Evolutionary conservation across 768 basidiomycete genomes (phyloP), one percentile per base, ranked within the genome.

Genomic region (Dacryopinax spathularia): DNA sequence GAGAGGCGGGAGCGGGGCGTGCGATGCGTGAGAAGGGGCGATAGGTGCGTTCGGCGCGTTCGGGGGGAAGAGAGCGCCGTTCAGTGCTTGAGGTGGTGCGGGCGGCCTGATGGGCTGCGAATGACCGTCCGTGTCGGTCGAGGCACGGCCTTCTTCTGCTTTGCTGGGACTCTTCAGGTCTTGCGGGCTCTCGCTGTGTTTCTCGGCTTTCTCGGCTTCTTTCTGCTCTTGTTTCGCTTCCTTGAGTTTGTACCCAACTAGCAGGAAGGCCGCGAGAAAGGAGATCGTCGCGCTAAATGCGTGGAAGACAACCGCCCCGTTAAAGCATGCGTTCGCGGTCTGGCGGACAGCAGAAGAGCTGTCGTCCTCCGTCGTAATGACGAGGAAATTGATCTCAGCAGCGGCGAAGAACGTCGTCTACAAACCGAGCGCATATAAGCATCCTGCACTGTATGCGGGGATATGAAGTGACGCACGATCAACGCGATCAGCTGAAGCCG

Each of bases 331-430:
- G 63, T 81, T 83, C 15, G 80, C 43, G 62, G 66, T 37, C 43
- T 66, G 33, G 60, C 41, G 64, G 2, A 37, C 39, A 31, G 29
- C 41, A 41, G 37, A 61, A 39, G 34, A 34, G 1, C 7, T 29
- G n/a, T n/a, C 66, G 15, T 70, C 67, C 29, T 39, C 60, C 5
- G 75, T 75, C 0, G 80, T 80, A 16, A 76, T 73, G 27, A 77
- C 76, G 7, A 84, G 72, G 70, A 84, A 72, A 25, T 78, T 79
- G 0, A 81, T 79, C 69, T 84, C 83, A 20, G 77, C 80, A 0
- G 82, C 79, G 1, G 83, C 84, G 62, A 84, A 84, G 70, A 84
- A 84, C 0, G 83, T 84, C 0, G 83, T 82, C 83, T 84, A 64
- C n/a, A 60, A 64, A 37, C 10, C 6, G 16, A 61, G 18, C 37